Evolutionary conservation across 352 stramenopile genomes (phyloP).

Genomic region (Phytophthora chlamydospora): DNA sequence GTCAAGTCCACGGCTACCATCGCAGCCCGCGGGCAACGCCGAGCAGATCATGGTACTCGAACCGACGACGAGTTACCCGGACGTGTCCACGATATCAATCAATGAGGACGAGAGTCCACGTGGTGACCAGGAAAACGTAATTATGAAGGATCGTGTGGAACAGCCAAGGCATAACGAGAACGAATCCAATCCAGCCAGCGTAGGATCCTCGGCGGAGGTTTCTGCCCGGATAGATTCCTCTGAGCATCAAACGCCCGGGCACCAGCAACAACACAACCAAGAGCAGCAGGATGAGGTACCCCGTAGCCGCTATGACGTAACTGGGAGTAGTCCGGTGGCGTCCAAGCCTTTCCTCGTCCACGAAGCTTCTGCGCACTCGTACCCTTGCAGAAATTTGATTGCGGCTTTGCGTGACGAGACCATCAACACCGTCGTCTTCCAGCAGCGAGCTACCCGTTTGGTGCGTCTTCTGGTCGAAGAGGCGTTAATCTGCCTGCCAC

Average conservation of each 20-base stretch:
- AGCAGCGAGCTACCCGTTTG: constrained; percentile 35
- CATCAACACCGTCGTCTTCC: constrained; percentile 32
- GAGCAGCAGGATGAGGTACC: background rate
- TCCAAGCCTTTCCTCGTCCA: constrained; percentile 39
- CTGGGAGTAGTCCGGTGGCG: background rate
- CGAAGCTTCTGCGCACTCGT: constrained; percentile 40
- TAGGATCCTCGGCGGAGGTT: background rate
- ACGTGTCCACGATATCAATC: constrained; percentile 34
- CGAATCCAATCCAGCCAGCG: background rate
- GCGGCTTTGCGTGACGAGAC: constrained; percentile 34
- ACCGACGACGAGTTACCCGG: constrained; percentile 21
- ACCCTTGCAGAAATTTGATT: constrained; percentile 41
- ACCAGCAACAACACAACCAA: constrained; percentile 7
- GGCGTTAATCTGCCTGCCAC: constrained; percentile 36
- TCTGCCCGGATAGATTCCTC: background rate
- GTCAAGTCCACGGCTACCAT: constrained; percentile 8
- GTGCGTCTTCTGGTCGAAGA: constrained; percentile 49
- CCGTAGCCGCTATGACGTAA: constrained; percentile 5
- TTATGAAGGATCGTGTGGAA: background rate
- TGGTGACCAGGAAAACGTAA: background rate
- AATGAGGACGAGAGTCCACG: constrained; percentile 12
- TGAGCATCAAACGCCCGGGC: background rate
- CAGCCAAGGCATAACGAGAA: background rate
- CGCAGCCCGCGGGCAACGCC: background rate
- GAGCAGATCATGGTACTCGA: constrained; percentile 1